Conservation (phyloP, 2,329 filamentous ascomycete genomes). For the Knoxdaviesia capensis region DNA sequence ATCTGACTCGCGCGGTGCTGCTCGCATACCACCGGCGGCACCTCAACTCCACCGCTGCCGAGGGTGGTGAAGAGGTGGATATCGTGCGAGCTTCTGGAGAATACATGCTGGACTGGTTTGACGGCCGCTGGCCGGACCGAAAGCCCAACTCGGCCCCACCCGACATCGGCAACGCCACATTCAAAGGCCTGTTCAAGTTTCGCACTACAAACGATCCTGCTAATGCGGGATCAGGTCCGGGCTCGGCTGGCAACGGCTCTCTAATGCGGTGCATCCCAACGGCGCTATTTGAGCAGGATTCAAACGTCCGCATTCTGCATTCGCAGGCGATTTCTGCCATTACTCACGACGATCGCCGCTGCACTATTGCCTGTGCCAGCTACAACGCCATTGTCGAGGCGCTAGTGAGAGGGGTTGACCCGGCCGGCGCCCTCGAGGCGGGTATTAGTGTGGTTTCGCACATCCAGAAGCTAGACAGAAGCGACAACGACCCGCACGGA, state of each 20-base stretch:
- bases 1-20: constrained; percentile 23
- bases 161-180: constrained; percentile 21
- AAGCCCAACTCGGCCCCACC: constrained; percentile 11
- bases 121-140: constrained; percentile 21
- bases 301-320: constrained; percentile 10
- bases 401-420: constrained; percentile 10
- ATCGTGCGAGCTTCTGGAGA: constrained; percentile 15
- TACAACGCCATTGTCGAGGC: constrained; percentile 18
- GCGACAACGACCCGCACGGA: not conserved
- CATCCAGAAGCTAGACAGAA: not conserved
- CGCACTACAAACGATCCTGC: constrained; percentile 10
- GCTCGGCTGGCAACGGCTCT: constrained; percentile 21
- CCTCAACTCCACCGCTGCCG: not conserved
- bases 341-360: constrained; percentile 17
- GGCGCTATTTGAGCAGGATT: constrained; percentile 16
- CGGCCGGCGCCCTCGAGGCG: constrained; percentile 11
- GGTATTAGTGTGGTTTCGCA: constrained; percentile 8
- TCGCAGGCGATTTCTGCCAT: constrained; percentile 17
- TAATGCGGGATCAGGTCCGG: constrained; percentile 16
- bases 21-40: constrained; percentile 17
- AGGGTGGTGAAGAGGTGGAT: constrained; percentile 6
- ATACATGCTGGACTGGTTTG: constrained; percentile 20
- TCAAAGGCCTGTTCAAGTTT: constrained; percentile 13
- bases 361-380: constrained; percentile 15
- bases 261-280: constrained; percentile 27